Conservation (phyloP, 441 rosid species). For the Melastoma candidum region DNA sequence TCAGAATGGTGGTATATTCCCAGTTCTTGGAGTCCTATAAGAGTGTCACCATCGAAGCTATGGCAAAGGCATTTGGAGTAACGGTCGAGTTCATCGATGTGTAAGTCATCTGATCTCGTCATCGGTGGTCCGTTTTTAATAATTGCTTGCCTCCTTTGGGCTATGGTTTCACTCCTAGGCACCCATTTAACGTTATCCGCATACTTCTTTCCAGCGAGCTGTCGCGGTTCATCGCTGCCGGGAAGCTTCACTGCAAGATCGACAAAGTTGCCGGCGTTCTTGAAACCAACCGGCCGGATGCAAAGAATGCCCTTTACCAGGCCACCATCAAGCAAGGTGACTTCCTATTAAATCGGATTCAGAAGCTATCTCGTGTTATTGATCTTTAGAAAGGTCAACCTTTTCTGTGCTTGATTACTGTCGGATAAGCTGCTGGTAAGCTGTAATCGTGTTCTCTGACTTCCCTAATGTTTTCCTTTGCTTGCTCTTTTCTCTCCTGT, state of each 20-base stretch:
- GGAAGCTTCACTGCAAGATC: constrained; percentile 97
- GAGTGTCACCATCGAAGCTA: constrained; percentile 93
- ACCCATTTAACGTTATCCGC: background rate
- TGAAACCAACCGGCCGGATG: constrained; percentile 94
- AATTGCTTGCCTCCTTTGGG: background rate
- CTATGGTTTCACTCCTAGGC: too few relatives aligned
- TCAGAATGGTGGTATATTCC: constrained; percentile 84
- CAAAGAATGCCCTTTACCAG: constrained; percentile 95
- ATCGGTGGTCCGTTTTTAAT: background rate
- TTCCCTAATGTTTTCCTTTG: too few relatives aligned
- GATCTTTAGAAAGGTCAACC: constrained; percentile 43
- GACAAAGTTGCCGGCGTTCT: constrained; percentile 99
- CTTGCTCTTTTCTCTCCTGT: too few relatives aligned
- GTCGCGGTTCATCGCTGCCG: constrained; percentile 87
- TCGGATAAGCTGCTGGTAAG: too few relatives aligned
- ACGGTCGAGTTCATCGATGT: constrained; percentile 84
- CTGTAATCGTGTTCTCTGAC: too few relatives aligned
- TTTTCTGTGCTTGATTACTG: too few relatives aligned
- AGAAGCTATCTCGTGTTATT: constrained; percentile 91
- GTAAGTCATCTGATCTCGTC: constrained; percentile 36
- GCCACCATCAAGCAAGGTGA: constrained; percentile 97
- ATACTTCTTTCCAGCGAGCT: constrained; percentile 51
- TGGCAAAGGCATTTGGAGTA: constrained; percentile 98
- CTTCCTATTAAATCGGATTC: constrained; percentile 89
- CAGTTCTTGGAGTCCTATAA: constrained; percentile 93